Conservation (phyloP, 2,329 filamentous ascomycete species). For the Diplodia intermedia region DNA sequence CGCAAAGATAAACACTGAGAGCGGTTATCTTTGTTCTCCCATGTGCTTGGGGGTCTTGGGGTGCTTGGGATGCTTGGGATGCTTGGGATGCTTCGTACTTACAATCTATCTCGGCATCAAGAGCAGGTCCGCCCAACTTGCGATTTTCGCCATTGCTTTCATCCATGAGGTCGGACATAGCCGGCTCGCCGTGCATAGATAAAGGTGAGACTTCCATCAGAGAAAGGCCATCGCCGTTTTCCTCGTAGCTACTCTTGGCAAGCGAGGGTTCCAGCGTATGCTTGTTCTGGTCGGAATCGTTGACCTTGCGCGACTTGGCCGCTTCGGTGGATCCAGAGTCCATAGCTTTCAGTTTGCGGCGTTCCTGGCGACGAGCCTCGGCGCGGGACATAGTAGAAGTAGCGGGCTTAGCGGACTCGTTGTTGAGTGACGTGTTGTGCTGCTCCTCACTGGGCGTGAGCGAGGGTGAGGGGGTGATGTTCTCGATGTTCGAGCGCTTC, state of each 20-base stretch:
- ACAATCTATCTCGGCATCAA: not conserved
- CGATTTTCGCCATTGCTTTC: not conserved
- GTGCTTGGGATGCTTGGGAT: too few relatives aligned
- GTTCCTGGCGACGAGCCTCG: conserved; percentile 1
- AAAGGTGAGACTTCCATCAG: not conserved
- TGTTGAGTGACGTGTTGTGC: not conserved
- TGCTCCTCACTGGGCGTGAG: not conserved
- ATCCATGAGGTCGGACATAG: not conserved
- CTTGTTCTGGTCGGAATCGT: not conserved
- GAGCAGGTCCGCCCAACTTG: not conserved
- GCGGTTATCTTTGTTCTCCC: not conserved
- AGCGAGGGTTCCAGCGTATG: not conserved
- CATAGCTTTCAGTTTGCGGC: not conserved
- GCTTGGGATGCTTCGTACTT: not conserved
- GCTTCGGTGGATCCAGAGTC: not conserved
- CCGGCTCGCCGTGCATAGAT: not conserved
- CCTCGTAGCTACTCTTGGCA: not conserved
- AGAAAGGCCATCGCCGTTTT: not conserved
- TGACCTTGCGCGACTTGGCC: not conserved
- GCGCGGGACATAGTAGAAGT: not conserved
- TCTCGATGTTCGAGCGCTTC: conserved; percentile 4
- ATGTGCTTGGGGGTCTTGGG: not conserved
- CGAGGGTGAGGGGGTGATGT: not conserved
- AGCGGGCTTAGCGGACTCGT: not conserved
- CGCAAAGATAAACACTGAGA: not conserved